Evolutionary conservation across 2,329 filamentous ascomycete genomes (phyloP).

Genomic region (Aspergillus brunneoviolaceus): DNA sequence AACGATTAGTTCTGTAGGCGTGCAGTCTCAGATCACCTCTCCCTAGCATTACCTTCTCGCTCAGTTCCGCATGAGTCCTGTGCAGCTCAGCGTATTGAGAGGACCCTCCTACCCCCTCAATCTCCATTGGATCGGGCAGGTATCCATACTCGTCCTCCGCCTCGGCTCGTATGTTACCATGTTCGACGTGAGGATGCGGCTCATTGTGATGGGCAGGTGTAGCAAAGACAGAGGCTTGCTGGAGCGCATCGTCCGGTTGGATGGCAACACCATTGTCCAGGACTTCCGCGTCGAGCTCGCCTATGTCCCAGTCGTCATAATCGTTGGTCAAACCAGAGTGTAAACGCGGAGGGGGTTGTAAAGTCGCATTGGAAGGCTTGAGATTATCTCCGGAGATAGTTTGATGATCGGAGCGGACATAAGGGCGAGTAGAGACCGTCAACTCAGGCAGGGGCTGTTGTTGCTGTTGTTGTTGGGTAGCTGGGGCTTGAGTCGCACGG

Average conservation of each 20-base stretch:
- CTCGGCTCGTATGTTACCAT: neutral
- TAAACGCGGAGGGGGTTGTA: slow-evolving; percentile 30
- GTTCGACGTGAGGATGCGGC: slow-evolving; percentile 18
- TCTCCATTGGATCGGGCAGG: slow-evolving; percentile 17
- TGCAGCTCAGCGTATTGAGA: slow-evolving; percentile 13
- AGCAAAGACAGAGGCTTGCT: slow-evolving; percentile 13
- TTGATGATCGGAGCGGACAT: slow-evolving; percentile 1
- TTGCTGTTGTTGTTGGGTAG: slow-evolving; percentile 20
- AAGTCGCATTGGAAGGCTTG: slow-evolving; percentile 15
- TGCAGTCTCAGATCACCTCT: neutral
- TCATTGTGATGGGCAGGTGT: slow-evolving; percentile 7
- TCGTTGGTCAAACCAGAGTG: slow-evolving; percentile 40
- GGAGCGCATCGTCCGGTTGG: slow-evolving; percentile 10
- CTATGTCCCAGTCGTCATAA: slow-evolving; percentile 45
- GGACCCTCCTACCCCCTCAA: slow-evolving; percentile 16
- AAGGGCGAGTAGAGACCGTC: slow-evolving; percentile 3
- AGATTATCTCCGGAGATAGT: slow-evolving; percentile 5
- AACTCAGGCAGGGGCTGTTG: slow-evolving; percentile 6
- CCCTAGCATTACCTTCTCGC: slow-evolving; percentile 27
- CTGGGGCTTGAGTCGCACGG: slow-evolving; percentile 42
- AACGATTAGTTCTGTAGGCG: slow-evolving; percentile 11
- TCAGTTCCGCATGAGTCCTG: slow-evolving; percentile 17
- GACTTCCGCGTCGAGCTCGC: slow-evolving; percentile 45
- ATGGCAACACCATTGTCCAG: slow-evolving; percentile 35
- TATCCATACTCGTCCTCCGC: slow-evolving; percentile 16